phyloP scores from a whole-genome alignment of 1,139 yeast genomes.

The Debaryomyces coudertii region DNA sequence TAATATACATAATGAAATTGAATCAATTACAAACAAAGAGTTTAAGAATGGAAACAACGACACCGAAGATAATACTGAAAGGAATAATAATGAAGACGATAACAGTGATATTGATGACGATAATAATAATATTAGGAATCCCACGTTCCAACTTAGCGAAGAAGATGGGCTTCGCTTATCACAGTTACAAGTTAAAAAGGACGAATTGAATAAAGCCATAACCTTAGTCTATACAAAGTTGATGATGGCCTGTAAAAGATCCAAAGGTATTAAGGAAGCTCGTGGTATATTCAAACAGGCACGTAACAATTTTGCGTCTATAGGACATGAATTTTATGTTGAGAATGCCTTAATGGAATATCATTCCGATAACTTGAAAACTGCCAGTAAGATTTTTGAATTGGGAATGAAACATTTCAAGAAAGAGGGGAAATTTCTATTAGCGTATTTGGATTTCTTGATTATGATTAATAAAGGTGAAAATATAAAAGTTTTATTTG shows the following conservation, averaged over 20 bases:
- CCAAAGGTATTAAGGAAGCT: slow-evolving; percentile 72
- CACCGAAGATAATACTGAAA: slow-evolving; percentile 8
- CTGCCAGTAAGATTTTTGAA: slow-evolving; percentile 79
- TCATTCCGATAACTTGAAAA: slow-evolving; percentile 63
- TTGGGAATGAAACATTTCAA: slow-evolving; percentile 70
- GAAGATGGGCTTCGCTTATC: slow-evolving; percentile 32
- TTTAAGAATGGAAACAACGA: slow-evolving; percentile 13
- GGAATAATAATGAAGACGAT: slow-evolving; percentile 14
- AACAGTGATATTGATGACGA: slow-evolving; percentile 22
- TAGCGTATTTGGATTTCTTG: slow-evolving; percentile 73
- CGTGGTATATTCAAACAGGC: slow-evolving; percentile 67
- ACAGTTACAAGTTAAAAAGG: slow-evolving; percentile 23
- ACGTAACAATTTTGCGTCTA: slow-evolving; percentile 48
- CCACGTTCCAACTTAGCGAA: slow-evolving; percentile 24
- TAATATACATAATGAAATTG: slow-evolving; percentile 1
- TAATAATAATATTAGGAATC: slow-evolving; percentile 16
- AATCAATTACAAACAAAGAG: slow-evolving; percentile 22
- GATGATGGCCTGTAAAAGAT: slow-evolving; percentile 63
- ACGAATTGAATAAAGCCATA: slow-evolving; percentile 37
- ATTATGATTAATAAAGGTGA: slow-evolving; percentile 75
- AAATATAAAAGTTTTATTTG: slow-evolving; percentile 82
- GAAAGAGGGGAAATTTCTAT: slow-evolving; percentile 62
- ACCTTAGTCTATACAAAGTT: slow-evolving; percentile 57
- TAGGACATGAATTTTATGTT: slow-evolving; percentile 76
- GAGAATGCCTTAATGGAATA: slow-evolving; percentile 86